Percentiles rank a stretch among this genome's conserved stretches.
Evolutionary conservation across 2,329 filamentous ascomycete genomes (phyloP).

Genomic region (Xylariomycetidae sp.): DNA sequence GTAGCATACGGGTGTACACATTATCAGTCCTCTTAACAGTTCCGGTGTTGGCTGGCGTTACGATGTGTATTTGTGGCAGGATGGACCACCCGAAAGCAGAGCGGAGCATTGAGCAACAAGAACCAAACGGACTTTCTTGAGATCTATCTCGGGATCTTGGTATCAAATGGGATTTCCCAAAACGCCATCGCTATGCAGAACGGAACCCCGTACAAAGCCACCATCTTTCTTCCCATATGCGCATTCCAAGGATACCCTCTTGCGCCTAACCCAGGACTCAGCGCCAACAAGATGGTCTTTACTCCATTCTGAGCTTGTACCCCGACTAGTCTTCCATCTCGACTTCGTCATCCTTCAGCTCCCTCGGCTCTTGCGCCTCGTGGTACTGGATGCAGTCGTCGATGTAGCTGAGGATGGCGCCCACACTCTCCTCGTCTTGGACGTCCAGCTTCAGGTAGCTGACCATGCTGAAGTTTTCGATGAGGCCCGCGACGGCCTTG

Average conservation of each 20-base stretch:
- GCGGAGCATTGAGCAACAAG: no score
- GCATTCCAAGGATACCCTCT: neutral
- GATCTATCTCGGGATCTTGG: no score
- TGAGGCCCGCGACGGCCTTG: slow-evolving; percentile 79
- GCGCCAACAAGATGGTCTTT: neutral
- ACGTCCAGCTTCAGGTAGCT: slow-evolving; percentile 87
- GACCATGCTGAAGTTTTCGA: slow-evolving; percentile 98
- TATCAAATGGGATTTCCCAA: slow-evolving; percentile 13
- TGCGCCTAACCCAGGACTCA: neutral
- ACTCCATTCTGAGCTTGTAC: neutral
- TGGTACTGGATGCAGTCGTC: slow-evolving; percentile 41
- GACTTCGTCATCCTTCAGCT: slow-evolving; percentile 27
- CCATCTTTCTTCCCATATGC: neutral
- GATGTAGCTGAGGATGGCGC: slow-evolving; percentile 52
- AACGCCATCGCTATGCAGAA: slow-evolving; percentile 26
- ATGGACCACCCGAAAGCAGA: no score
- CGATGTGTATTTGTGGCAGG: slow-evolving; percentile 9
- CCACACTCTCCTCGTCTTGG: slow-evolving; percentile 87
- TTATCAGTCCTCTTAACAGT: no score
- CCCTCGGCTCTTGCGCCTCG: slow-evolving; percentile 29
- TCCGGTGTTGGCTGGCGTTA: no score
- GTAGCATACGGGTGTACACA: no score
- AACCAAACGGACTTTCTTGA: no score
- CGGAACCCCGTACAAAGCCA: slow-evolving; percentile 2
- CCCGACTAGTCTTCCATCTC: slow-evolving; percentile 17